Conservation (phyloP, 2,329 filamentous ascomycete species). For the Penicillium polonicum region DNA sequence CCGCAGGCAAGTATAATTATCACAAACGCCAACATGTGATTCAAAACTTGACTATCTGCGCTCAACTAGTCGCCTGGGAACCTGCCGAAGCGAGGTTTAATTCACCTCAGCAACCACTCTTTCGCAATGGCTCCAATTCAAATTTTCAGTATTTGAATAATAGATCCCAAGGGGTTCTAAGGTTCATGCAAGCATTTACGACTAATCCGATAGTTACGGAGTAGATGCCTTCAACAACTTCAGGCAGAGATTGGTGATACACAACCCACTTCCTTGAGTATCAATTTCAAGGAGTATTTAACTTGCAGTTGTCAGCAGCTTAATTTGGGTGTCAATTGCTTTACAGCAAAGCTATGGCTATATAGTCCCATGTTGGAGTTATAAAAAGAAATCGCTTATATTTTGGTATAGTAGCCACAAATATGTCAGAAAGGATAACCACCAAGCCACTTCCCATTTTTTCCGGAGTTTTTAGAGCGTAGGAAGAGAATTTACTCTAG, state of each 20-base stretch:
- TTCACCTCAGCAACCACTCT: background rate
- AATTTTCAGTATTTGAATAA: background rate
- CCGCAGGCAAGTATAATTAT: conserved; percentile 5
- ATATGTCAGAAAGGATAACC: background rate
- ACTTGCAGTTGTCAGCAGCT: background rate
- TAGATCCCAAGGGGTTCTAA: background rate
- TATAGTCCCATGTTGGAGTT: background rate
- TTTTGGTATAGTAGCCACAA: background rate
- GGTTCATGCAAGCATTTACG: background rate
- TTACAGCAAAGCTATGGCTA: background rate
- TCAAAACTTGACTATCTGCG: conserved; percentile 7
- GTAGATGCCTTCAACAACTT: background rate
- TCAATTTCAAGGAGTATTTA: too few species aligned
- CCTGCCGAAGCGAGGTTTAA: background rate
- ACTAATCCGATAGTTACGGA: background rate
- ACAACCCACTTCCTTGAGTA: background rate
- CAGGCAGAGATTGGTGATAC: background rate
- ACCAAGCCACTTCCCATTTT: background rate
- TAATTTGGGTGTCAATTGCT: background rate
- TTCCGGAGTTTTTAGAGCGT: too few species aligned
- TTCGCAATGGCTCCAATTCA: background rate
- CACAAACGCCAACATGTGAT: conserved; percentile 10
- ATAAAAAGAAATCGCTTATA: background rate
- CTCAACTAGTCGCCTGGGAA: background rate
- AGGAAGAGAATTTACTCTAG: background rate